phyloP scores from a whole-genome alignment of 306 rosid genomes.

The Hippophae tibetana region DNA sequence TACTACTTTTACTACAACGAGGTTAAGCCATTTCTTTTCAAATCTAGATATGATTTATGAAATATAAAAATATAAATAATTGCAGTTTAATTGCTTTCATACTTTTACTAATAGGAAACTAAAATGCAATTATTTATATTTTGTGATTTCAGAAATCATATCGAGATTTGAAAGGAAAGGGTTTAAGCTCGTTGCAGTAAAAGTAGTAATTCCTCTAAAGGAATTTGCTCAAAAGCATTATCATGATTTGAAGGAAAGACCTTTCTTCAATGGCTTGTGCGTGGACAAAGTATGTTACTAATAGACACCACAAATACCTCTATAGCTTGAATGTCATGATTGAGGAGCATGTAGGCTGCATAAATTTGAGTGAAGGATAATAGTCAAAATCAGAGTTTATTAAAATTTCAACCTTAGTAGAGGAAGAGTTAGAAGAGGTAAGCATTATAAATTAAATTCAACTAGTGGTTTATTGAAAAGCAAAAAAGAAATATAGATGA shows the following conservation, averaged over 20 bases:
- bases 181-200: constrained; percentile 82
- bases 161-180: constrained; percentile 92
- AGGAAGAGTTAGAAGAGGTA: not conserved
- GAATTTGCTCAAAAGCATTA: constrained; percentile 66
- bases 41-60: constrained; percentile 88
- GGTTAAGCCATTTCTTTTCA: constrained; percentile 83
- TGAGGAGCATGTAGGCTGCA: constrained; percentile 6
- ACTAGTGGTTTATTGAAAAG: not conserved
- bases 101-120: too few relatives aligned
- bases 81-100: too few relatives aligned
- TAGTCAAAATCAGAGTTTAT: not conserved
- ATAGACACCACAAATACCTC: constrained; percentile 41
- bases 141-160: constrained; percentile 83
- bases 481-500: not conserved
- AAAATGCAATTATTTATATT: not conserved
- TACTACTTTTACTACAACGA: constrained; percentile 76
- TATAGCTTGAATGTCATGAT: constrained; percentile 70
- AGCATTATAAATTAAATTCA: not conserved
- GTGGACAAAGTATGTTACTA: constrained; percentile 2
- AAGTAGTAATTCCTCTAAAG: constrained; percentile 71
- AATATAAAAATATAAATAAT: constrained; percentile 36
- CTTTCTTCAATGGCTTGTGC: constrained; percentile 82
- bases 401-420: too few relatives aligned
- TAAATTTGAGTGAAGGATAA: constrained; percentile 1
- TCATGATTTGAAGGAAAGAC: constrained; percentile 81